Evolutionary conservation across 345 rosid species (phyloP).

Genomic region (Viola odorata): DNA sequence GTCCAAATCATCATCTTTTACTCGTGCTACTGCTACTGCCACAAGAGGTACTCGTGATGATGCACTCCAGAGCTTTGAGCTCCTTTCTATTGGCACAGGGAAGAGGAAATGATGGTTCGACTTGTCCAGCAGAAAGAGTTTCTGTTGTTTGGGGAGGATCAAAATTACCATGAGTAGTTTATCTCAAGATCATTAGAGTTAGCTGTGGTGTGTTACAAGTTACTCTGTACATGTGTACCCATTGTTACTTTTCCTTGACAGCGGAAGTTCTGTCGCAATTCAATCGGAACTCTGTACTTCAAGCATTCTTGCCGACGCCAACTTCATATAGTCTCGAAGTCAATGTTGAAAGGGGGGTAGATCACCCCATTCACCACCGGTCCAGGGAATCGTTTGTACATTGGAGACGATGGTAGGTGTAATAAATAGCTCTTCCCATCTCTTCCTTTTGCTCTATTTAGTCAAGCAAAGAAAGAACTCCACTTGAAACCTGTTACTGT

Average conservation of each 20-base stretch:
- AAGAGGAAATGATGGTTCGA: slow-evolving; percentile 20
- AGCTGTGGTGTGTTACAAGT: slow-evolving; percentile 1
- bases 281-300: not conserved
- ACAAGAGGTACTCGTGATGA: slow-evolving; percentile 49
- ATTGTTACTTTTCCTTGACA: slow-evolving; percentile 6
- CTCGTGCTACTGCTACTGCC: slow-evolving; percentile 39
- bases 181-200: slow-evolving; percentile 5
- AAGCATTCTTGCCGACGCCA: slow-evolving; percentile 12
- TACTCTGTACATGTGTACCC: slow-evolving; percentile 18
- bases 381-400: slow-evolving; percentile 32
- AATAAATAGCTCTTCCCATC: slow-evolving; percentile 13
- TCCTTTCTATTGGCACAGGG: slow-evolving; percentile 47
- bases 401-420: slow-evolving; percentile 21
- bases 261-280: not conserved
- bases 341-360: slow-evolving; percentile 3
- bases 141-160: slow-evolving; percentile 9
- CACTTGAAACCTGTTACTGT: not conserved
- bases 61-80: slow-evolving; percentile 56
- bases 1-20: slow-evolving; percentile 40
- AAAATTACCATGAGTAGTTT: slow-evolving; percentile 5
- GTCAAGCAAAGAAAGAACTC: not conserved
- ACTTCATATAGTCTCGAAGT: not conserved
- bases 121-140: slow-evolving; percentile 8
- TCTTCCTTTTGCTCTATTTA: not conserved
- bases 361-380: slow-evolving; percentile 11